phyloP scores from a whole-genome alignment of 2,329 filamentous ascomycete species.

The Escovopsis sp. region DNA sequence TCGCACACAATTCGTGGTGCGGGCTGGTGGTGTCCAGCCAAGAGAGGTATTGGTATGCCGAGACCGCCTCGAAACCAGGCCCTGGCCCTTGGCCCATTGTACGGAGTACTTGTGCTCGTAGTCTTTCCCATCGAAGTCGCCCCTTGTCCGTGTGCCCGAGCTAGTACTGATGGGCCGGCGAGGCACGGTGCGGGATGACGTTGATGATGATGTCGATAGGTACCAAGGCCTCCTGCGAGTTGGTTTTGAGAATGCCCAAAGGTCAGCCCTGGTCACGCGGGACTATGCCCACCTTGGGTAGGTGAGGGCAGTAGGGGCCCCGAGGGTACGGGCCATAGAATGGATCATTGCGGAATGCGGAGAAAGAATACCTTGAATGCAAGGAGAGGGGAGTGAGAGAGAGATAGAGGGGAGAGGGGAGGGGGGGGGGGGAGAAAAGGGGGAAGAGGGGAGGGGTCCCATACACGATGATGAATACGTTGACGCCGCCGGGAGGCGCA shows the following conservation, averaged over 20 bases:
- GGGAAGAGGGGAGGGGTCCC: background rate
- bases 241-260: no score
- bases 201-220: slow-evolving; percentile 1
- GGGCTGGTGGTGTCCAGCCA: background rate
- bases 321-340: no score
- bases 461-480: background rate
- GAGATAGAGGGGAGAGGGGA: no score
- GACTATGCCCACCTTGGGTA: no score
- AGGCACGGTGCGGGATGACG: slow-evolving; percentile 5
- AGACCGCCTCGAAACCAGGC: background rate
- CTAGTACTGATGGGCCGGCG: background rate
- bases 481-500: no score
- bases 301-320: no score
- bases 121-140: slow-evolving; percentile 3
- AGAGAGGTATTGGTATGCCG: slow-evolving; percentile 2
- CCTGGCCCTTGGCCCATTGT: background rate
- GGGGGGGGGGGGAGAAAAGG: no score
- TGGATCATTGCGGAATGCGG: no score
- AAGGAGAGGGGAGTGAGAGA: no score
- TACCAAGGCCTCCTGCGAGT: background rate
- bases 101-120: background rate
- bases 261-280: no score
- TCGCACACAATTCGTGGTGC: background rate
- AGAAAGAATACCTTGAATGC: no score
- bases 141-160: slow-evolving; percentile 2